Evolutionary conservation across 2,329 filamentous ascomycete species (phyloP).

Genomic region (Septoria linicola): DNA sequence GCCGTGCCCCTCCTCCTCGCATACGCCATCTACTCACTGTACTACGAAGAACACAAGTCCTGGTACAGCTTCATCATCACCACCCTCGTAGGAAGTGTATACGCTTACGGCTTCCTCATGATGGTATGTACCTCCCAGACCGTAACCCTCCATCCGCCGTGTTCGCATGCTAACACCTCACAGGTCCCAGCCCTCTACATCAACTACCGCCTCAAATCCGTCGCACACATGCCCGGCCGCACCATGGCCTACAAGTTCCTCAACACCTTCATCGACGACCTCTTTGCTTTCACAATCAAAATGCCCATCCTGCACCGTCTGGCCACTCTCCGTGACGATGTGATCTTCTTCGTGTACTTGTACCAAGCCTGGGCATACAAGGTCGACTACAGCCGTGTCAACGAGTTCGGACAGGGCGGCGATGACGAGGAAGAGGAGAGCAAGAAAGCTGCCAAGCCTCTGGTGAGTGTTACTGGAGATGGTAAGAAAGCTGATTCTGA

Average conservation of each 20-base stretch:
- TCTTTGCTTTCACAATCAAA: conserved; percentile 99
- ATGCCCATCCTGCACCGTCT: conserved; percentile 94
- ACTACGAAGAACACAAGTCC: conserved; percentile 94
- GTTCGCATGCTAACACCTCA: no score
- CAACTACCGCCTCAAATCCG: conserved; percentile 89
- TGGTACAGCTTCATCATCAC: conserved; percentile 91
- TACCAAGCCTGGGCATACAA: conserved; percentile 94
- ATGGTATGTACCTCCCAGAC: no score
- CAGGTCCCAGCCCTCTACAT: conserved; percentile 85
- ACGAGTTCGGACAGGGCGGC: conserved; percentile 98
- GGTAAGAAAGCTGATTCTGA: conserved; percentile 21
- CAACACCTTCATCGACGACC: conserved; percentile 97
- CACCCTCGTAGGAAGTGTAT: conserved; percentile 91
- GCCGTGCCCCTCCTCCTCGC: conserved; percentile 85
- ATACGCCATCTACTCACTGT: conserved; percentile 85
- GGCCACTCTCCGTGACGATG: conserved; percentile 87
- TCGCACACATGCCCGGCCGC: conserved; percentile 94
- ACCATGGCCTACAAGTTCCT: conserved; percentile 98
- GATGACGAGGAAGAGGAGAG: conserved; percentile 62
- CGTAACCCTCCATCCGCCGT: no score
- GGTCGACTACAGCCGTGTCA: conserved; percentile 86
- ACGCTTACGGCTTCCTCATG: conserved; percentile 98
- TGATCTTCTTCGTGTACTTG: conserved; percentile 97
- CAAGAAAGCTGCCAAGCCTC: conserved; percentile 47
- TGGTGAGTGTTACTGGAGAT: conserved; percentile 29